Percentiles rank a stretch among this genome's conserved stretches.
phyloP scores from a whole-genome alignment of 2,329 filamentous ascomycete species.

The Fusarium caatingaense region DNA sequence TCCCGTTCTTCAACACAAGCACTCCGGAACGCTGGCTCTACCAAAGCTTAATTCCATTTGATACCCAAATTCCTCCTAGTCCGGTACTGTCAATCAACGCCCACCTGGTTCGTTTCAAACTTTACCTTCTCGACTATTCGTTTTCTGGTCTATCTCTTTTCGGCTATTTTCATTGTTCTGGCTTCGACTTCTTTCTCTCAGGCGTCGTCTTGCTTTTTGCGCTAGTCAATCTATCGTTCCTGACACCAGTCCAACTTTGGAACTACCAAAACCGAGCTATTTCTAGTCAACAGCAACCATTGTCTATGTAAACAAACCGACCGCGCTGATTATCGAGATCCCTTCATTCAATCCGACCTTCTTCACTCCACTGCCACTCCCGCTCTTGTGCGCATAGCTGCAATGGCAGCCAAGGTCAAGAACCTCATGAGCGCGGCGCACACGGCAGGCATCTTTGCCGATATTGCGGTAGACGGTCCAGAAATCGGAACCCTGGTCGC shows the following conservation, averaged over 20 bases:
- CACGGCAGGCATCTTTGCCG: constrained; percentile 92
- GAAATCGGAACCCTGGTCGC: constrained; percentile 92
- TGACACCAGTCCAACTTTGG: constrained; percentile 25
- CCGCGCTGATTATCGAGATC: constrained; percentile 10
- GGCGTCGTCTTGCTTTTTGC: constrained; percentile 11
- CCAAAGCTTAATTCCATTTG: constrained; percentile 29
- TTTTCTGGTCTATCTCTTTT: constrained; percentile 26
- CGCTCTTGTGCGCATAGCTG: constrained; percentile 33
- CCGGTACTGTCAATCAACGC: constrained; percentile 17
- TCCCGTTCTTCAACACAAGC: not conserved
- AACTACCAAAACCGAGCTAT: constrained; percentile 34
- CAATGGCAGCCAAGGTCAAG: constrained; percentile 67
- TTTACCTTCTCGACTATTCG: constrained; percentile 22
- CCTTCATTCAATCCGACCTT: constrained; percentile 2
- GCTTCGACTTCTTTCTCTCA: constrained; percentile 19
- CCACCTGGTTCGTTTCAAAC: constrained; percentile 26
- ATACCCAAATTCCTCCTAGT: constrained; percentile 11
- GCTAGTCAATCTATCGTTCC: constrained; percentile 30
- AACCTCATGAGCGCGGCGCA: constrained; percentile 74
- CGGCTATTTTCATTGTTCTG: constrained; percentile 1
- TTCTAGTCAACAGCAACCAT: constrained; percentile 31
- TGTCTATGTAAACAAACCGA: constrained; percentile 45
- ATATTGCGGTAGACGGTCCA: constrained; percentile 93
- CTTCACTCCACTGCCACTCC: constrained; percentile 3
- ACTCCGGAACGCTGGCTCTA: constrained; percentile 8